Evolutionary conservation across 352 stramenopile species (phyloP), one percentile per base, ranked within the genome.

Genomic region (Pythium aphanidermatum): DNA sequence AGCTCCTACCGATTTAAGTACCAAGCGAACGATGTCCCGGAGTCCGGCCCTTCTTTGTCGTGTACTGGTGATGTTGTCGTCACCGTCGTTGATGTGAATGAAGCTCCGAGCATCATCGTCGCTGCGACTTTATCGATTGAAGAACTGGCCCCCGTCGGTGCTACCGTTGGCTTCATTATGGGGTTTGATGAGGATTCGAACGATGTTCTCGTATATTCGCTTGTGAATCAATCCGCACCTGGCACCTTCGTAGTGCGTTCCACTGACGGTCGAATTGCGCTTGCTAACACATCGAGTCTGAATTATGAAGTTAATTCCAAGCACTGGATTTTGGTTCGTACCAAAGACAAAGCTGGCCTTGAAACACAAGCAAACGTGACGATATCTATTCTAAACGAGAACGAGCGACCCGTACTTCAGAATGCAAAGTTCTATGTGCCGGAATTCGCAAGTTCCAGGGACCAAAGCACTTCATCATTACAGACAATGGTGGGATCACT

Each of bases 21-120:
- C 24, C 65, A 76, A 44, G 56, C 57, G 4, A 81, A 46, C 9
- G 73, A 85, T 42, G 48, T 80, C 2, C 68, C 73, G 1, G 24
- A 39, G n/a, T 38, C 36, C 12, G 65, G 63, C 2, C 30, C 44
- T n/a, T 62, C 69, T 1, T 54, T 85, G 2, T 45, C 55, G 16
- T 85, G 73, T 32, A 69, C 37, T 10, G 73, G 60, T 20, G 46
- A 67, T 14, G 50, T 82, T 19, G 55, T 66, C 7, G 63, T 85
- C 19, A 60, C 38, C 16, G 57, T 85, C 32, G 50, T 78, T 2
- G 60, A 85, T 28, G 51, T 68, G 3, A 82, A 82, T 33, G 73
- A 85, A 63, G 49, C 55, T 4, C 73, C 73, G 19, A 43, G 31
- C 34, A 51, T 77, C 14, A 29, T 26, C 33, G 46, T 68, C 5